Percentiles rank a stretch among this genome's conserved stretches.
Evolutionary conservation across 495 filamentous ascomycete genomes (phyloP).

Genomic region (Haplographium delicatum): DNA sequence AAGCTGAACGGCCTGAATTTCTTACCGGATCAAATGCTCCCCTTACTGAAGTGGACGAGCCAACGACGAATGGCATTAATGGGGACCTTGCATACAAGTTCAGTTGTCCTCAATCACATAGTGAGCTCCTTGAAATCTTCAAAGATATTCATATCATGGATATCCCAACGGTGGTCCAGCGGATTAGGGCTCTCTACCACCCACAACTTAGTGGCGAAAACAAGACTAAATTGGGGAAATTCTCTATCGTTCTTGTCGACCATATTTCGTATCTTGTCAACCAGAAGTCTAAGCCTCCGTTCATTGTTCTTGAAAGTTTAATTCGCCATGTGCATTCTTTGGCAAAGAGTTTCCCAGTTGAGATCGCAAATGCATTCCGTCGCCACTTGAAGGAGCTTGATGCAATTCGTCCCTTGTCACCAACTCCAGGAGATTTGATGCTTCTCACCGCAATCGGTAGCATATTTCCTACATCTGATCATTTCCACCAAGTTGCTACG

Average conservation of each 20-base stretch:
- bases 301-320: conserved; percentile 58
- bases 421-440: conserved; percentile 69
- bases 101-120: conserved; percentile 71
- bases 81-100: conserved; percentile 69
- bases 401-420: conserved; percentile 50
- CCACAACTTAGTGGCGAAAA: conserved; percentile 80
- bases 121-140: conserved; percentile 63
- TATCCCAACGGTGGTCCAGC: conserved; percentile 73
- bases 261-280: conserved; percentile 53
- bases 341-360: conserved; percentile 72
- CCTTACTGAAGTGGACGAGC: conserved; percentile 10
- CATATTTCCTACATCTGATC: conserved; percentile 91
- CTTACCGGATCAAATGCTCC: conserved; percentile 29
- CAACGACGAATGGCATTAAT: conserved; percentile 23
- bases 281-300: conserved; percentile 42
- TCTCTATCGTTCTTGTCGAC: conserved; percentile 69
- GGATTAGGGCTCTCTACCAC: conserved; percentile 83
- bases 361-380: conserved; percentile 72
- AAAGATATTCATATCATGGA: conserved; percentile 53
- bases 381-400: conserved; percentile 62
- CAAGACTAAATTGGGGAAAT: conserved; percentile 72
- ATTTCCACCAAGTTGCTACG: conserved; percentile 90
- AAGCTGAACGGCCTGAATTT: conserved; percentile 41
- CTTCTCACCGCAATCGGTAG: conserved; percentile 75
- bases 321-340: conserved; percentile 82